A percentile compares a stretch with the other conserved stretches of the same genome.
Conservation (phyloP, 164 flowering plant species). For the Berberis vulgaris region DNA sequence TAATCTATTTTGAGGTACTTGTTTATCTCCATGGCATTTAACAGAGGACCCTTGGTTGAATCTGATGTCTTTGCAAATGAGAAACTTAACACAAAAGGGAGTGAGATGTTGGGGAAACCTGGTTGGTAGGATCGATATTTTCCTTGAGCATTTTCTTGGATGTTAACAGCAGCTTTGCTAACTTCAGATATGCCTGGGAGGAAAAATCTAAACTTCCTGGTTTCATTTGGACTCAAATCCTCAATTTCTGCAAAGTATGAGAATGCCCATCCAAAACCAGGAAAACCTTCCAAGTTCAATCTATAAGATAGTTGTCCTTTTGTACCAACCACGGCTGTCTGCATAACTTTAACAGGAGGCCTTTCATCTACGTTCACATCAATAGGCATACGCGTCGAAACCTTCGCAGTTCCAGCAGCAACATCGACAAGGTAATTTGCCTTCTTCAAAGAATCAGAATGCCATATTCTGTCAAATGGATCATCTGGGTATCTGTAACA, state of each 20-base stretch:
- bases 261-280: slow-evolving; percentile 89
- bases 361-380: slow-evolving; percentile 45
- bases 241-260: slow-evolving; percentile 91
- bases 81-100: slow-evolving; percentile 82
- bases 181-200: slow-evolving; percentile 61
- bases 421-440: slow-evolving; percentile 97
- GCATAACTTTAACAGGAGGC: slow-evolving; percentile 96
- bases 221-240: slow-evolving; percentile 56
- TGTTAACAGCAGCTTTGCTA: slow-evolving; percentile 71
- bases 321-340: slow-evolving; percentile 93
- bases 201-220: slow-evolving; percentile 69
- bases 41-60: slow-evolving; percentile 76
- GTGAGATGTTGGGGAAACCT: slow-evolving; percentile 62
- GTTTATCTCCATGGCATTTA: slow-evolving; percentile 95
- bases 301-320: slow-evolving; percentile 81
- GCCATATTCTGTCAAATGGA: slow-evolving; percentile 95
- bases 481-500: slow-evolving; percentile 92
- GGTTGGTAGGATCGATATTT: slow-evolving; percentile 83
- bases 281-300: slow-evolving; percentile 88
- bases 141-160: slow-evolving; percentile 93
- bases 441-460: slow-evolving; percentile 69
- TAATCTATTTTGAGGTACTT: slow-evolving; percentile 63
- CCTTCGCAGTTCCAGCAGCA: slow-evolving; percentile 76
- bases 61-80: slow-evolving; percentile 61
- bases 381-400: slow-evolving; percentile 65